A percentile compares a stretch with the other conserved stretches of the same genome.
Evolutionary conservation across 2,329 filamentous ascomycete species (phyloP).

Genomic region (Aspergillus sp.): DNA sequence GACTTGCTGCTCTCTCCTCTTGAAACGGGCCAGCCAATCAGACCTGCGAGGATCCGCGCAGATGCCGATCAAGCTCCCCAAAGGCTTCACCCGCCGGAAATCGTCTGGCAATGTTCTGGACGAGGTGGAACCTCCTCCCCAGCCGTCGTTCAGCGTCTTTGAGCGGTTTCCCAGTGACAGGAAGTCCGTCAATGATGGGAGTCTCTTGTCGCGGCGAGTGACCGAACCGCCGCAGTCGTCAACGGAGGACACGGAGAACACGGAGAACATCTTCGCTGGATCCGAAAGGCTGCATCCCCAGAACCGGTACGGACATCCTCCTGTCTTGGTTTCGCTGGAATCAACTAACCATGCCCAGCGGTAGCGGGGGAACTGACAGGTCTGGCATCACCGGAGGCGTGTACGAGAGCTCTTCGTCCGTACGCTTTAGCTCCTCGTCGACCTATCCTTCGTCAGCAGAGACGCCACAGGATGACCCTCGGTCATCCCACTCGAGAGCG

Average conservation of each 20-base stretch:
- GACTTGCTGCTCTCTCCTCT: constrained; percentile 6
- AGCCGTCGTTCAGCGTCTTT: constrained; percentile 46
- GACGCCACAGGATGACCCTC: constrained; percentile 30
- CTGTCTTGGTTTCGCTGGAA: constrained; percentile 10
- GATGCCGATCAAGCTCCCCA: constrained; percentile 50
- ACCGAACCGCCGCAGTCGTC: constrained; percentile 26
- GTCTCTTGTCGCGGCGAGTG: constrained; percentile 23
- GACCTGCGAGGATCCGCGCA: constrained; percentile 5
- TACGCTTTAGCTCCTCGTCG: constrained; percentile 46
- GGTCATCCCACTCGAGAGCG: constrained; percentile 27
- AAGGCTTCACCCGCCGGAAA: constrained; percentile 45
- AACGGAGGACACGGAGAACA: constrained; percentile 28
- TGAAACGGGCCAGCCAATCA: constrained; percentile 6
- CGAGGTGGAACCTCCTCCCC: constrained; percentile 31
- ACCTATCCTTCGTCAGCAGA: constrained; percentile 49
- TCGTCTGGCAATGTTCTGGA: constrained; percentile 47
- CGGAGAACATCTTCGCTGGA: constrained; percentile 32
- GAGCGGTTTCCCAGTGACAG: constrained; percentile 39
- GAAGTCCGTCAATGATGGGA: constrained; percentile 36
- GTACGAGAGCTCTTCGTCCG: constrained; percentile 40
- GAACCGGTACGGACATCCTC: constrained; percentile 25
- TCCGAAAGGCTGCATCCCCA: constrained; percentile 24
- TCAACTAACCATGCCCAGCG: constrained; percentile 27
- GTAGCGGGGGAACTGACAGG: constrained; percentile 41
- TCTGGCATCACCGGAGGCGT: constrained; percentile 38